Base-by-base conservation (phyloP, 1,284 basidiomycete species). In the Mycena citricolor region DNA sequence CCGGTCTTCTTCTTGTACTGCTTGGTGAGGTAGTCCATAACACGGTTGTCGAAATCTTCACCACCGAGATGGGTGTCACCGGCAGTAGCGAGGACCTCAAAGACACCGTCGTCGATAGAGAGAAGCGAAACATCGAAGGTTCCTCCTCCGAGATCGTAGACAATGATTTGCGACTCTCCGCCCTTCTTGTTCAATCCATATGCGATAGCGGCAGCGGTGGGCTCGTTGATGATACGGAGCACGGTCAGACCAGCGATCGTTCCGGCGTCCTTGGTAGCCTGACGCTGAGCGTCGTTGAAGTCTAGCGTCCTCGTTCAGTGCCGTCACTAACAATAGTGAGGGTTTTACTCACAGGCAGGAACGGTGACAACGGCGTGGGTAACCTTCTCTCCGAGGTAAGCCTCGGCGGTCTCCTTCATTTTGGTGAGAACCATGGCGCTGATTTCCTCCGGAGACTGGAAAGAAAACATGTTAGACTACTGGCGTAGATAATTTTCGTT, bases 341-440 rank as follows among this genome's bases (percentile, higher is more conserved):
- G n/a, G 39, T 13, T 10, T 13, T 4, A 64, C 79, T 52, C 51
- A 83, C 79, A 98, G 42, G 95, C 95, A 45, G 95, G 95, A 61
- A 98, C 94, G 31, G 95, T 98, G 65, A 99, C 92, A 48, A 98
- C 94, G 51, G 95, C 93, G 70, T 99, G 92, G 42, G 91, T 94
- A 66, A 99, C 95, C 68, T 93, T 90, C 66, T 94, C 80, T 56
- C 94, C 94, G 48, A 99, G 86, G 71, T 97, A 97, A 17, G 94
- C 91, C 78, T 98, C 95, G 52, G 95, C 95, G 33, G 92, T 98
- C 76, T 98, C 95, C 83, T 98, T 98, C 94, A 99, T 98, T 80
- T 98, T 98, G 51, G 68, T 76, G 51, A 98, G 73, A 60, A 99
- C 81, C 95, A 98, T 99, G 47, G 94, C 91, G 44, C 84, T 90